phyloP scores from a whole-genome alignment of 495 filamentous ascomycete genomes.

The Alectoria sarmentosa region DNA sequence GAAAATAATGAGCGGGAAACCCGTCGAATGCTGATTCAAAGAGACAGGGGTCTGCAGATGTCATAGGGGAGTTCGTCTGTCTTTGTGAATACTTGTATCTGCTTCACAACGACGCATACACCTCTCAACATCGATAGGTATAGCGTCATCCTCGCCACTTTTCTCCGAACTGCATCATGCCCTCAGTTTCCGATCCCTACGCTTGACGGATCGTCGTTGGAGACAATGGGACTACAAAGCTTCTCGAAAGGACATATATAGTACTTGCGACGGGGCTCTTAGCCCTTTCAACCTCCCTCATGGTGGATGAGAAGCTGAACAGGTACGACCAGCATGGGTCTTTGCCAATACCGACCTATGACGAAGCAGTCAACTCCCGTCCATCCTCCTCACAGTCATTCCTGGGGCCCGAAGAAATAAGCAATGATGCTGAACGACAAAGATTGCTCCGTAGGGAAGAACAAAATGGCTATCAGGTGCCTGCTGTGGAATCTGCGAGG shows the following conservation, averaged over 20 bases:
- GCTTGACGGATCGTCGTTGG: not conserved
- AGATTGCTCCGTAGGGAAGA: conserved; percentile 40
- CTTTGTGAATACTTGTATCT: too few relatives aligned
- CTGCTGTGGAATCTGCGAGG: conserved; percentile 65
- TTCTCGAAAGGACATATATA: conserved; percentile 1
- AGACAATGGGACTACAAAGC: conserved; percentile 12
- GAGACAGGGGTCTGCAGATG: conserved; percentile 3
- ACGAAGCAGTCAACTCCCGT: conserved; percentile 69
- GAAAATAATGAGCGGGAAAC: not conserved
- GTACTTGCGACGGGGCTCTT: conserved; percentile 2
- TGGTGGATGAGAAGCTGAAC: conserved; percentile 53
- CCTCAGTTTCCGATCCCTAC: not conserved
- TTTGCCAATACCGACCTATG: conserved; percentile 88
- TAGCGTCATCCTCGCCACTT: not conserved
- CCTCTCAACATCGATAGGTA: not conserved
- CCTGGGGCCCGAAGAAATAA: conserved; percentile 45
- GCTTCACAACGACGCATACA: too few relatives aligned
- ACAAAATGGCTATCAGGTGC: conserved; percentile 57
- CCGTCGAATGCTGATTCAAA: not conserved
- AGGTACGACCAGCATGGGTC: conserved; percentile 44
- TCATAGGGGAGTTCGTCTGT: not conserved
- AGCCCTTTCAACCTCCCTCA: conserved; percentile 23
- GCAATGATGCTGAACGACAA: conserved; percentile 56
- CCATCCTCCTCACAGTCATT: conserved; percentile 58
- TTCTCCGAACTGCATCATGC: not conserved